A percentile compares a stretch with the other conserved stretches of the same genome.
Evolutionary conservation across 768 basidiomycete species (phyloP).

Genomic region (Termitomyces sp.): DNA sequence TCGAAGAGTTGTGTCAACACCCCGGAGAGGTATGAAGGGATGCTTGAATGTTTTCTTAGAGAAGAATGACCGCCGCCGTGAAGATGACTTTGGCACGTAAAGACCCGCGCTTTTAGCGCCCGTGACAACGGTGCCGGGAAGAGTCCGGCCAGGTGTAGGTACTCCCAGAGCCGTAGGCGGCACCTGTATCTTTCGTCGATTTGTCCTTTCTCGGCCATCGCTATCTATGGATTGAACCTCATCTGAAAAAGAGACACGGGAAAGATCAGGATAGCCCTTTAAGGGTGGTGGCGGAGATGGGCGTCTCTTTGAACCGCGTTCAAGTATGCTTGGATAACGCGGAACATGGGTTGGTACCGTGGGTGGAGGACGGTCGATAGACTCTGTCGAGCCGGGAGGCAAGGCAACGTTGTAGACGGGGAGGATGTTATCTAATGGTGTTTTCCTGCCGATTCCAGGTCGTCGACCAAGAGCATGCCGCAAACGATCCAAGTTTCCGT

Average conservation of each 20-base stretch:
- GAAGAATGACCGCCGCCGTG: constrained; percentile 26
- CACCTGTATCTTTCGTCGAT: constrained; percentile 12
- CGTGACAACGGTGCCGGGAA: constrained; percentile 19
- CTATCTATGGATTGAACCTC: constrained; percentile 4
- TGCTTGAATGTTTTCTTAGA: constrained; percentile 28
- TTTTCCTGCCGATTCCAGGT: constrained; percentile 10
- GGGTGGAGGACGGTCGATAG: constrained; percentile 26
- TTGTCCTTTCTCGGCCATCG: constrained; percentile 1
- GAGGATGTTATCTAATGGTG: constrained; percentile 11
- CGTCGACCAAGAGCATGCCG: constrained; percentile 16
- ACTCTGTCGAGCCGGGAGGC: constrained; percentile 19
- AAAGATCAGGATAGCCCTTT: constrained; percentile 11
- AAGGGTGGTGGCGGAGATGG: constrained; percentile 19
- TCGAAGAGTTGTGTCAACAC: constrained; percentile 20
- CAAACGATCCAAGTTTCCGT: constrained; percentile 12
- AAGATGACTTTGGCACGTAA: constrained; percentile 28
- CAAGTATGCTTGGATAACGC: constrained; percentile 33
- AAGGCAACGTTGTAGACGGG: constrained; percentile 16
- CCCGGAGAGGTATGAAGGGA: constrained; percentile 36
- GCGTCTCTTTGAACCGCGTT: constrained; percentile 24
- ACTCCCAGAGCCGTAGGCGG: constrained; percentile 21
- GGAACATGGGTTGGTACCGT: constrained; percentile 25
- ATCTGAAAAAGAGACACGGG: constrained; percentile 11
- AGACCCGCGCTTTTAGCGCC: constrained; percentile 18
- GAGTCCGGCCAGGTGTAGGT: constrained; percentile 19